Evolutionary conservation across 2,329 filamentous ascomycete genomes (phyloP).

Genomic region (Cladosporium sp.): DNA sequence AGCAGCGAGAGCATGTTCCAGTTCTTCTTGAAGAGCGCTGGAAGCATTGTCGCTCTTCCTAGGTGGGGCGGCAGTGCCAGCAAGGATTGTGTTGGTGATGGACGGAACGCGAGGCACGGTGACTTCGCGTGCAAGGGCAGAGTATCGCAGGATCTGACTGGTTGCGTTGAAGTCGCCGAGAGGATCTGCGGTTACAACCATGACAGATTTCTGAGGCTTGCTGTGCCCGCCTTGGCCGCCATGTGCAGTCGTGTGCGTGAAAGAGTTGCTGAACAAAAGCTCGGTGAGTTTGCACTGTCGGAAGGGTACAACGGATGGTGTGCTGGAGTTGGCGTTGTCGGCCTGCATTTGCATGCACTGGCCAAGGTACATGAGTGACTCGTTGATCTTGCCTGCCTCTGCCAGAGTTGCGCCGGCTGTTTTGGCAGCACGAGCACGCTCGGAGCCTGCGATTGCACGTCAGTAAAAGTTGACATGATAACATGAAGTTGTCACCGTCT

Average conservation of each 20-base stretch:
- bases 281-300: constrained; percentile 56
- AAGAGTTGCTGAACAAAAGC: constrained; percentile 54
- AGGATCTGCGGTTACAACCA: constrained; percentile 95
- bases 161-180: constrained; percentile 95
- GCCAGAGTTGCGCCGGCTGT: constrained; percentile 89
- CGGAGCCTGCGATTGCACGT: constrained; percentile 60
- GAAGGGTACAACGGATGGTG: constrained; percentile 63
- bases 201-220: constrained; percentile 82
- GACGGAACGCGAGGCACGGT: constrained; percentile 87
- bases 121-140: constrained; percentile 86
- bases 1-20: constrained; percentile 79
- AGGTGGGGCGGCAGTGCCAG: constrained; percentile 28
- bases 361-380: constrained; percentile 95
- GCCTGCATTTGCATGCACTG: constrained; percentile 96
- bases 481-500: not conserved
- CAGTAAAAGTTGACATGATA: constrained; percentile 18
- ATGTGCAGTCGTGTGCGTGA: constrained; percentile 43
- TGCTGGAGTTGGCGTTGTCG: constrained; percentile 64
- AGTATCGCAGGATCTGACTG: constrained; percentile 92
- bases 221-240: constrained; percentile 42
- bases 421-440: constrained; percentile 89
- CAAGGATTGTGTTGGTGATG: constrained; percentile 68
- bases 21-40: constrained; percentile 58
- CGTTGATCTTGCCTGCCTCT: constrained; percentile 97
- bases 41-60: constrained; percentile 45